Percentiles rank a stretch among this genome's conserved stretches.
phyloP scores from a whole-genome alignment of 345 rosid genomes.

The Gossypium raimondii region DNA sequence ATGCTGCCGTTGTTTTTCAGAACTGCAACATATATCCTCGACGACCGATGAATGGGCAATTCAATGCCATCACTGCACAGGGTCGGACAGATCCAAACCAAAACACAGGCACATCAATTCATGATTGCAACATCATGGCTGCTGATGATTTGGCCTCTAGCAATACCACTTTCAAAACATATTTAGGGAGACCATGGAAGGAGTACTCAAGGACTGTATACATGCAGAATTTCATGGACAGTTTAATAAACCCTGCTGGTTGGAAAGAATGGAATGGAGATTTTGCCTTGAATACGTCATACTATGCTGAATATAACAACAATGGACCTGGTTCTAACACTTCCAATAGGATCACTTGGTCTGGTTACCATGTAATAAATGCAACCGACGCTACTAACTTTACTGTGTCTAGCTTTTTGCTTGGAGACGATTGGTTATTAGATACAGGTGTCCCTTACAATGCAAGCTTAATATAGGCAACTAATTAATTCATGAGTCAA shows the following conservation, averaged over 20 bases:
- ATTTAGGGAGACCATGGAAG: not conserved
- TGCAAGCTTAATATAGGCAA: not conserved
- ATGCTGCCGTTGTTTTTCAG: not conserved
- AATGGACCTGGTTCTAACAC: not conserved
- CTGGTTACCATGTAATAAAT: not conserved
- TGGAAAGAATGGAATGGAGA: not conserved
- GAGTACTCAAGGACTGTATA: not conserved
- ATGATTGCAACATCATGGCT: not conserved
- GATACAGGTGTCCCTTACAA: not conserved
- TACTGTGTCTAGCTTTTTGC: not conserved
- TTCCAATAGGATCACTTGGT: not conserved
- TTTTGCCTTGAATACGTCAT: not conserved
- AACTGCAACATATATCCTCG: not conserved
- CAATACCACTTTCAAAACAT: not conserved
- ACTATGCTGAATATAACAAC: not conserved
- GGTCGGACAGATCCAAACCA: not conserved
- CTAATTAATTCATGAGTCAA: not conserved
- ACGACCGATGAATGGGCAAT: not conserved
- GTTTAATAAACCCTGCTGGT: not conserved
- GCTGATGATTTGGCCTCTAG: not conserved
- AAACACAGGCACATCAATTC: not conserved
- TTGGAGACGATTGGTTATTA: not conserved
- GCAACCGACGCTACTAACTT: not conserved
- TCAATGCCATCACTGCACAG: not conserved
- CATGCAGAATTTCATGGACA: not conserved